phyloP scores from a whole-genome alignment of 768 basidiomycete genomes.

The Dioszegia crocea region DNA sequence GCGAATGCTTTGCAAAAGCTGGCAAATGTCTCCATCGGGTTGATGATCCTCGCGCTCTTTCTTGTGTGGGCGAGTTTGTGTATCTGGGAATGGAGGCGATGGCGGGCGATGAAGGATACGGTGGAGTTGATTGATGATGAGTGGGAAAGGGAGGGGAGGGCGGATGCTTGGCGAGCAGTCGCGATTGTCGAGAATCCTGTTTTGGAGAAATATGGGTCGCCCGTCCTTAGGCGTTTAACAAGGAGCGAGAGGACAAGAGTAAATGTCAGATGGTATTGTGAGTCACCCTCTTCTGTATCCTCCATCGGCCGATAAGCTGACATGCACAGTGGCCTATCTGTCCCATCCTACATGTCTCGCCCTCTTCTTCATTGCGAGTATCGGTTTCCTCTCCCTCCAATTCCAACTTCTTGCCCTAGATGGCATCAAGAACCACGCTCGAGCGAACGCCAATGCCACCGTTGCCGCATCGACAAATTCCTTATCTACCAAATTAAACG shows the following conservation, averaged over 20 bases:
- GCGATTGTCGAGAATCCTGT: conserved; percentile 48
- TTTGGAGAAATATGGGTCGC: conserved; percentile 39
- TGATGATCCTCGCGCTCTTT: conserved; percentile 68
- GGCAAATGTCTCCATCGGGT: conserved; percentile 70
- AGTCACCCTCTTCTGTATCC: conserved; percentile 16
- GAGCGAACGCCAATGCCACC: conserved; percentile 60
- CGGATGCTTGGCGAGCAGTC: conserved; percentile 41
- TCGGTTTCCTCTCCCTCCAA: conserved; percentile 80
- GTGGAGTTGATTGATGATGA: conserved; percentile 34
- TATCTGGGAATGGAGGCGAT: conserved; percentile 82
- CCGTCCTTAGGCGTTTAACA: conserved; percentile 24
- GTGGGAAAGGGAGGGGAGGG: conserved; percentile 25
- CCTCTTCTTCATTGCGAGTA: conserved; percentile 85
- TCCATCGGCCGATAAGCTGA: not conserved
- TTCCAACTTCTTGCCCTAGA: conserved; percentile 76
- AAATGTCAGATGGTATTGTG: conserved; percentile 74
- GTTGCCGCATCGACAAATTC: conserved; percentile 55
- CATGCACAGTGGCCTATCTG: conserved; percentile 63
- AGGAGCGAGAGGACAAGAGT: conserved; percentile 54
- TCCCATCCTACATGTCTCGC: conserved; percentile 86
- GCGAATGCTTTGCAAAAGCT: conserved; percentile 72
- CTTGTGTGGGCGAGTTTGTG: conserved; percentile 70
- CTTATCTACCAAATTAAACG: conserved; percentile 60
- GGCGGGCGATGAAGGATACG: conserved; percentile 53
- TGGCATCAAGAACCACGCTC: conserved; percentile 67